Evolutionary conservation across 805 yeast genomes (phyloP).

Genomic region (Pichia manshurica): DNA sequence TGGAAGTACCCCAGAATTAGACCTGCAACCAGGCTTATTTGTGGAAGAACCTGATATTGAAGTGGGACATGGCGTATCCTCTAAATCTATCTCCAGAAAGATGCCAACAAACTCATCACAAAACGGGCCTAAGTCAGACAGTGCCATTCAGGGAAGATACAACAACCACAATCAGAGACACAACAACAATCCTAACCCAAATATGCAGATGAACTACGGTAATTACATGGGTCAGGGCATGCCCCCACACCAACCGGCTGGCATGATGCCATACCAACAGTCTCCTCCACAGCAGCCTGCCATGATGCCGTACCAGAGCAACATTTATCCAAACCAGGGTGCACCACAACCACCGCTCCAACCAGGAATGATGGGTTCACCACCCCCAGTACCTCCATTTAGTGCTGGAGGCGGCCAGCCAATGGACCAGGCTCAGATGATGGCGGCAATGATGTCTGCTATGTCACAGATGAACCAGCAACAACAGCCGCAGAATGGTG

Average conservation of each 20-base stretch:
- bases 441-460: slow-evolving; percentile 32
- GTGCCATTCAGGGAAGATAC: slow-evolving; percentile 1
- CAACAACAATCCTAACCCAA: slow-evolving; percentile 15
- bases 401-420: slow-evolving; percentile 9
- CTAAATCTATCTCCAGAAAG: slow-evolving; percentile 84
- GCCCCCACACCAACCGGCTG: slow-evolving; percentile 7
- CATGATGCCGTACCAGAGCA: slow-evolving; percentile 8
- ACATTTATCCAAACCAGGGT: slow-evolving; percentile 7
- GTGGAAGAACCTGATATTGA: slow-evolving; percentile 98
- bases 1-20: slow-evolving; percentile 81
- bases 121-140: slow-evolving; percentile 77
- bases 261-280: slow-evolving; percentile 10
- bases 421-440: slow-evolving; percentile 26
- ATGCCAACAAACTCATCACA: slow-evolving; percentile 88
- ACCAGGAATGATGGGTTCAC: slow-evolving; percentile 5
- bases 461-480: slow-evolving; percentile 23
- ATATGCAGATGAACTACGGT: slow-evolving; percentile 18
- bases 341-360: slow-evolving; percentile 8
- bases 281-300: slow-evolving; percentile 11
- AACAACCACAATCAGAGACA: neutral
- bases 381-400: slow-evolving; percentile 13
- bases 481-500: slow-evolving; percentile 19
- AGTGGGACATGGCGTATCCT: slow-evolving; percentile 88
- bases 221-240: slow-evolving; percentile 9
- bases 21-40: slow-evolving; percentile 69